Evolutionary conservation across 805 yeast genomes (phyloP).

Genomic region (Saturnispora gosingensis): DNA sequence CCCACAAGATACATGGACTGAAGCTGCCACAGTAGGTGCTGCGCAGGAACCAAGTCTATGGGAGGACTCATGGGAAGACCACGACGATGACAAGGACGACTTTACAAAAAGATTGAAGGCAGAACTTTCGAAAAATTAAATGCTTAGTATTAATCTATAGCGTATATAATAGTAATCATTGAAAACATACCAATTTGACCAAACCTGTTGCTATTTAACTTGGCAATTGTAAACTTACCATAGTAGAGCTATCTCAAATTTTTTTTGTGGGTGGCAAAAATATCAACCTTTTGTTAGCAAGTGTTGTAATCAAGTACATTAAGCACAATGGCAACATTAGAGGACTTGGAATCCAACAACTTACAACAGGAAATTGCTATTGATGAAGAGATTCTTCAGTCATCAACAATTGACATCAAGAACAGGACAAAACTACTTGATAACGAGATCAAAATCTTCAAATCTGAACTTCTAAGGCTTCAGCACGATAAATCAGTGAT

Average conservation of each 20-base stretch:
- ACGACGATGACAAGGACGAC: constrained; percentile 76
- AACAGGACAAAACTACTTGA: constrained; percentile 84
- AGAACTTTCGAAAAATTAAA: constrained; percentile 16
- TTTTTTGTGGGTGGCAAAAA: neutral
- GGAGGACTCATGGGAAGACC: constrained; percentile 98
- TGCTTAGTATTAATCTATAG: neutral
- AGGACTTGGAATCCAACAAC: constrained; percentile 49
- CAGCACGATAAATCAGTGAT: constrained; percentile 88
- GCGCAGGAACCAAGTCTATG: constrained; percentile 58
- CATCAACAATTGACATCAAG: constrained; percentile 73
- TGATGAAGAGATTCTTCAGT: constrained; percentile 71
- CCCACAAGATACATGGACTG: constrained; percentile 84
- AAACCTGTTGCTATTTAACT: neutral
- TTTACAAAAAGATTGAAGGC: constrained; percentile 66
- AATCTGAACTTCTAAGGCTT: constrained; percentile 82
- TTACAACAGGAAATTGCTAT: constrained; percentile 46
- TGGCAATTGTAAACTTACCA: neutral
- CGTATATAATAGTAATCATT: neutral
- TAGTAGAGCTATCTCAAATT: neutral
- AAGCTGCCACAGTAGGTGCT: constrained; percentile 41
- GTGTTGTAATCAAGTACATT: neutral
- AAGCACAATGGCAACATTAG: constrained; percentile 64
- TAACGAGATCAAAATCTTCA: constrained; percentile 91
- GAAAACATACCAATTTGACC: neutral
- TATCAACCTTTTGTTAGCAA: neutral